Evolutionary conservation across 140 eudicot genomes (phyloP).

Genomic region (Erigeron philadelphicus): DNA sequence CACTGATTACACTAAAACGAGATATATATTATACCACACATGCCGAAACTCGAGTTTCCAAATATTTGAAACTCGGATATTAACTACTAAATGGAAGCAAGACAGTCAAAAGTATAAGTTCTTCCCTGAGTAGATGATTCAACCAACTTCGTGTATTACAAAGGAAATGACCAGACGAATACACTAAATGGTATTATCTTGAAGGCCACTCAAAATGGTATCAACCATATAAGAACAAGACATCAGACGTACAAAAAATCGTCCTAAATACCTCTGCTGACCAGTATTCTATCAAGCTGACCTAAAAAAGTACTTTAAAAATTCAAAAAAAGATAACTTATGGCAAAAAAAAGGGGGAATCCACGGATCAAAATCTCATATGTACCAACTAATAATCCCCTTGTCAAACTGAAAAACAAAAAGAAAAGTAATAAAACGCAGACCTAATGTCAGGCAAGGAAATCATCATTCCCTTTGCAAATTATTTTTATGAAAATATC

Average conservation of each 20-base stretch:
- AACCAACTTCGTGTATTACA: constrained; percentile 20
- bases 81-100: neutral
- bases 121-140: neutral
- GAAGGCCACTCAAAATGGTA: constrained; percentile 6
- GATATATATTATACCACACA: neutral
- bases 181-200: constrained; percentile 18
- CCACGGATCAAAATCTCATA: constrained; percentile 24
- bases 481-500: constrained; percentile 21
- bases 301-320: neutral
- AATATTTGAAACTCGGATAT: neutral
- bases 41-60: neutral
- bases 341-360: neutral
- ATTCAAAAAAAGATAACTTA: neutral
- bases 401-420: constrained; percentile 2
- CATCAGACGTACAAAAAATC: constrained; percentile 6
- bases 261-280: constrained; percentile 1
- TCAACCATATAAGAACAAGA: constrained; percentile 13
- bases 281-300: constrained; percentile 5
- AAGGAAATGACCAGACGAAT: neutral
- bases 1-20: constrained; percentile 10
- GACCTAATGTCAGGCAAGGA: constrained; percentile 20
- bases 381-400: constrained; percentile 34
- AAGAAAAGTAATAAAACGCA: neutral
- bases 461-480: constrained; percentile 23
- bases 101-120: neutral